Evolutionary conservation across 495 filamentous ascomycete species (phyloP), one percentile per base, ranked within the genome.

Genomic region (Lineolata rhizophorae): DNA sequence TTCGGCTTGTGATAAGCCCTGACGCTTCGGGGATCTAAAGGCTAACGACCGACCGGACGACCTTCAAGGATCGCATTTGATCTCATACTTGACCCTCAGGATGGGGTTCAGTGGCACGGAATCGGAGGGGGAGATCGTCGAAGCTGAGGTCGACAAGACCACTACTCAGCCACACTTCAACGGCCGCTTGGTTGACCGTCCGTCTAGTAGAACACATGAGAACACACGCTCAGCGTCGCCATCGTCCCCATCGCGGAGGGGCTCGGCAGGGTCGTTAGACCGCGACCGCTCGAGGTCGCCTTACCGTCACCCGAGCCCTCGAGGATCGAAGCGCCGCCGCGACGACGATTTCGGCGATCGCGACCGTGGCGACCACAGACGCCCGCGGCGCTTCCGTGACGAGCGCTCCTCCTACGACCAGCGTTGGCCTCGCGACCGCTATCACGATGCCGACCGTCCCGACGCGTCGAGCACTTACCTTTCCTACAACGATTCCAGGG

Each of bases 51-150:
- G n/a, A n/a, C n/a, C n/a, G n/a, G n/a, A n/a, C n/a, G n/a, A n/a
- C n/a, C n/a, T n/a, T n/a, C n/a, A n/a, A n/a, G n/a, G n/a, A n/a
- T n/a, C n/a, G n/a, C n/a, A n/a, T n/a, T n/a, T n/a, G n/a, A n/a
- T n/a, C n/a, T n/a, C n/a, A n/a, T n/a, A n/a, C n/a, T n/a, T n/a
- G n/a, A n/a, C n/a, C n/a, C n/a, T n/a, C n/a, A n/a, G n/a, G n/a
- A n/a, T n/a, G n/a, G n/a, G n/a, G n/a, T n/a, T n/a, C n/a, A n/a
- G n/a, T n/a, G n/a, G n/a, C n/a, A n/a, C 54, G 47, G 58, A 60
- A 49, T 61, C 64, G 58, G 77, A 91, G 60, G 83, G 83, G 55
- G 83, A 92, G 67, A 83, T 91, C 54, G 56, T 76, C 58, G 80
- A 76, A 65, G 67, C 65, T 66, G 69, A 72, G 61, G 56, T 56